A percentile compares a stretch with the other conserved stretches of the same genome.
Conservation (phyloP, 768 basidiomycete genomes). For the Lanmaoa rubissima region DNA sequence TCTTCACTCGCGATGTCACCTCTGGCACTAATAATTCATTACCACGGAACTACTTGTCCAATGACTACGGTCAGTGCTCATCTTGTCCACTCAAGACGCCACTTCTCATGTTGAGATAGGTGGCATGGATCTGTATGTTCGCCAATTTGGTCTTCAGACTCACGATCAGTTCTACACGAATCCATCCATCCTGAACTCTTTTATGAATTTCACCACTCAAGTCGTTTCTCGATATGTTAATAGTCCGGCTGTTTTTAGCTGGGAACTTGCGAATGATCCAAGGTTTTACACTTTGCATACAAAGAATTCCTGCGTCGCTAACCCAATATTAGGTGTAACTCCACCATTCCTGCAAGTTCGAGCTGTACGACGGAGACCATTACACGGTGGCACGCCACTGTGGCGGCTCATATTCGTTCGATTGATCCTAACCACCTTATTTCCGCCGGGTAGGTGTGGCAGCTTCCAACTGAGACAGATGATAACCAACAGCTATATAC, state of each 20-base stretch:
- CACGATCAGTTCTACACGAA: constrained; percentile 65
- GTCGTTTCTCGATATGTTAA: constrained; percentile 57
- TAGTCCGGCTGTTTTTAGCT: constrained; percentile 49
- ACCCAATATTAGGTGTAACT: constrained; percentile 48
- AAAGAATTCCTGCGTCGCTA: not conserved
- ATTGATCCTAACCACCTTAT: constrained; percentile 65
- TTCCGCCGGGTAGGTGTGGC: constrained; percentile 51
- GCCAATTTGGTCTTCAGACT: constrained; percentile 37
- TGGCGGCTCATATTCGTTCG: constrained; percentile 43
- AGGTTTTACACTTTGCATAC: constrained; percentile 35
- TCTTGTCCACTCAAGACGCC: not conserved
- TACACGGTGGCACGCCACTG: constrained; percentile 52
- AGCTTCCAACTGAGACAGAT: not conserved
- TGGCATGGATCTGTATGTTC: constrained; percentile 67
- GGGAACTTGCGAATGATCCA: constrained; percentile 69
- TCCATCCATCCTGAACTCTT: constrained; percentile 45
- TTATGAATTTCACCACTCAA: constrained; percentile 55
- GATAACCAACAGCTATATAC: not conserved
- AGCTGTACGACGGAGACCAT: constrained; percentile 50
- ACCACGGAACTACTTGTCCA: constrained; percentile 56
- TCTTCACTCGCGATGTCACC: constrained; percentile 32
- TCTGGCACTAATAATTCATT: constrained; percentile 37
- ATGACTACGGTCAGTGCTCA: constrained; percentile 51
- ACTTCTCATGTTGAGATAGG: constrained; percentile 36
- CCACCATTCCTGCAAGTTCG: constrained; percentile 42